Conservation (phyloP, 2,329 filamentous ascomycete genomes). For the Podosphaera xanthii region DNA sequence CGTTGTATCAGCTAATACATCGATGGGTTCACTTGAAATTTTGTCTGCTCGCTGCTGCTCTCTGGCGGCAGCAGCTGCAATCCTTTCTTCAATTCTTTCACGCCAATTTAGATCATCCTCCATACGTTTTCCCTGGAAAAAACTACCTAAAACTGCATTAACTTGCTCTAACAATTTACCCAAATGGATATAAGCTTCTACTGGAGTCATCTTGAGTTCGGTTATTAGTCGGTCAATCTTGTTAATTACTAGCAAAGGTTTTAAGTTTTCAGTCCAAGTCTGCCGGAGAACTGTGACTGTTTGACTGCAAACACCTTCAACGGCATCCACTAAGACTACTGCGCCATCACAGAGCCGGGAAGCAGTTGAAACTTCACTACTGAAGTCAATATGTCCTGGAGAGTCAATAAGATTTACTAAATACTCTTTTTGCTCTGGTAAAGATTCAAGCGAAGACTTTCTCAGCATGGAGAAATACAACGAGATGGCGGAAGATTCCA, state of each 20-base stretch:
- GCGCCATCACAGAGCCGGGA: conserved; percentile 87
- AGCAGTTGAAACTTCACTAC: conserved; percentile 89
- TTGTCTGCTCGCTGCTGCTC: conserved; percentile 23
- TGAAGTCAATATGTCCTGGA: conserved; percentile 95
- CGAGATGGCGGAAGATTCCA: conserved; percentile 97
- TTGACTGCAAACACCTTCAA: conserved; percentile 95
- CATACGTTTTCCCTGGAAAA: conserved; percentile 96
- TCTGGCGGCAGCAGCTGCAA: conserved; percentile 46
- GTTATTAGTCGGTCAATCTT: conserved; percentile 93
- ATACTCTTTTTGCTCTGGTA: conserved; percentile 63
- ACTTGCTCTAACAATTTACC: conserved; percentile 83
- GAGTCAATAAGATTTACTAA: conserved; percentile 96
- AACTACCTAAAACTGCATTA: conserved; percentile 90
- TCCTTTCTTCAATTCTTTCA: conserved; percentile 70
- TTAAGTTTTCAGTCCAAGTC: conserved; percentile 86
- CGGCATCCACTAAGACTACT: conserved; percentile 81
- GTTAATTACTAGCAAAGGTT: conserved; percentile 87
- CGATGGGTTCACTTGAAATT: conserved; percentile 12
- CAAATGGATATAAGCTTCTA: conserved; percentile 73
- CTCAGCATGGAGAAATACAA: conserved; percentile 84
- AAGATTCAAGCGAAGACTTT: conserved; percentile 41
- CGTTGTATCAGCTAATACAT: conserved; percentile 27
- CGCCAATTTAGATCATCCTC: conserved; percentile 94
- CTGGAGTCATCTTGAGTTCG: conserved; percentile 80
- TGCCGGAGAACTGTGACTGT: conserved; percentile 92